Percentiles rank a stretch among this genome's conserved stretches.
These are phyloP conservation scores for Coniochaeta prunicola DNA, from an alignment of 2,329 filamentous ascomycete genomes.

Conservation along the genomic window DNA sequence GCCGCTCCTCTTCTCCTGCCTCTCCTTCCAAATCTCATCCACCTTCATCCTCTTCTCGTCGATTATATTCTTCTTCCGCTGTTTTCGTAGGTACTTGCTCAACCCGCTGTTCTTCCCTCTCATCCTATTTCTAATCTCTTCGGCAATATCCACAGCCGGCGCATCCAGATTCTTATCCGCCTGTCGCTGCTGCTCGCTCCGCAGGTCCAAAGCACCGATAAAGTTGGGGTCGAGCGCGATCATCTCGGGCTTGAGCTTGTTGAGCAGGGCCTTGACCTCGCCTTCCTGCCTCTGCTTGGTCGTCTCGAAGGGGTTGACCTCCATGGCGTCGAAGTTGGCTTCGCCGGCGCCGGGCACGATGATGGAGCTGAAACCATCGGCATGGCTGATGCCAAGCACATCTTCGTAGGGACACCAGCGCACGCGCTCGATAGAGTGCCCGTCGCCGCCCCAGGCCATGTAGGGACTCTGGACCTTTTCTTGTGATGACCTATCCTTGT, in stretches of 20 bases:
- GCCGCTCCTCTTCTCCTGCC: conserved; percentile 58
- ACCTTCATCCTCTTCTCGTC: conserved; percentile 88
- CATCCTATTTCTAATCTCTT: conserved; percentile 66
- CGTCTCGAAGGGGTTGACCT: conserved; percentile 93
- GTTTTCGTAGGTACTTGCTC: conserved; percentile 85
- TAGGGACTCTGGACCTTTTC: conserved; percentile 82
- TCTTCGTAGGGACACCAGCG: conserved; percentile 95
- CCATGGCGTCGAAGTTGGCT: conserved; percentile 89
- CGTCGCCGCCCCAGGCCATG: conserved; percentile 87
- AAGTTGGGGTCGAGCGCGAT: conserved; percentile 91
- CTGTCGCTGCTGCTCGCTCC: conserved; percentile 68
- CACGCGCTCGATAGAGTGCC: conserved; percentile 70
- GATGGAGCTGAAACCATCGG: conserved; percentile 80
- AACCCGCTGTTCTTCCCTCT: conserved; percentile 85
- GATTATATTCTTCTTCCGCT: conserved; percentile 86
- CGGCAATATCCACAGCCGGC: conserved; percentile 48
- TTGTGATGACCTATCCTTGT: conserved; percentile 62
- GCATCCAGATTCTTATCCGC: conserved; percentile 75
- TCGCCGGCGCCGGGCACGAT: conserved; percentile 94
- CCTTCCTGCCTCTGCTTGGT: conserved; percentile 85
- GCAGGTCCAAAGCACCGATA: conserved; percentile 78
- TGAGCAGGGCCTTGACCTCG: conserved; percentile 83
- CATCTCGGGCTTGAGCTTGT: conserved; percentile 95
- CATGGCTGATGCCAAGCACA: conserved; percentile 77
- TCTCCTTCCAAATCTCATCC: conserved; percentile 73